These are phyloP conservation scores for Pythium plurisporium DNA, from an alignment of 352 stramenopile genomes.

Conservation along the genomic window DNA sequence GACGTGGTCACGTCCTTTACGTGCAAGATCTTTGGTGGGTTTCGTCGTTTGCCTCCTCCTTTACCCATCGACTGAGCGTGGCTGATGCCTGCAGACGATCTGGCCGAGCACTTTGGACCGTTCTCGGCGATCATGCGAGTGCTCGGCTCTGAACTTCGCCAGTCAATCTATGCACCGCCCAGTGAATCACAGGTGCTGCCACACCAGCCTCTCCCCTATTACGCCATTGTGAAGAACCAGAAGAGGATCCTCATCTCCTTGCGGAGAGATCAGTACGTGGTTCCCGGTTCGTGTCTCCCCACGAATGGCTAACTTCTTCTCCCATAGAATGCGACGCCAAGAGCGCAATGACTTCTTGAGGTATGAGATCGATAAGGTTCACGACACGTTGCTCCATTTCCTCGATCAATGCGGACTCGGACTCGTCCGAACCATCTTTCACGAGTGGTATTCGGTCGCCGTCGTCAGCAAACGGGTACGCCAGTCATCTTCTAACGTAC, in stretches of 20 bases:
- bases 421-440: slow-evolving; percentile 49
- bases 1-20: slow-evolving; percentile 58
- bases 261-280: slow-evolving; percentile 38
- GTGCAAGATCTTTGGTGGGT: slow-evolving; percentile 41
- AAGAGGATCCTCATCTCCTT: slow-evolving; percentile 47
- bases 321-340: slow-evolving; percentile 35
- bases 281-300: too few relatives aligned
- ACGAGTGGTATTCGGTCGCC: slow-evolving; percentile 59
- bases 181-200: background rate
- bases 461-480: slow-evolving; percentile 69
- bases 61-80: background rate
- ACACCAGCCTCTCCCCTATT: slow-evolving; percentile 47
- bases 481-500: too few relatives aligned
- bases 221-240: slow-evolving; percentile 60
- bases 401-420: slow-evolving; percentile 42
- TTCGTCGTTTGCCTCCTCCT: background rate
- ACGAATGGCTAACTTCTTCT: too few relatives aligned
- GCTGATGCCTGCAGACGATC: slow-evolving; percentile 33
- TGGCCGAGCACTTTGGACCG: slow-evolving; percentile 50
- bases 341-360: slow-evolving; percentile 53
- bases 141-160: slow-evolving; percentile 36
- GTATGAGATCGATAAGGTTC: slow-evolving; percentile 52
- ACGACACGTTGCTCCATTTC: slow-evolving; percentile 47
- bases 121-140: slow-evolving; percentile 44
- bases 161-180: slow-evolving; percentile 37